phyloP scores from a whole-genome alignment of 495 filamentous ascomycete genomes.

The Penicillium coffeae region DNA sequence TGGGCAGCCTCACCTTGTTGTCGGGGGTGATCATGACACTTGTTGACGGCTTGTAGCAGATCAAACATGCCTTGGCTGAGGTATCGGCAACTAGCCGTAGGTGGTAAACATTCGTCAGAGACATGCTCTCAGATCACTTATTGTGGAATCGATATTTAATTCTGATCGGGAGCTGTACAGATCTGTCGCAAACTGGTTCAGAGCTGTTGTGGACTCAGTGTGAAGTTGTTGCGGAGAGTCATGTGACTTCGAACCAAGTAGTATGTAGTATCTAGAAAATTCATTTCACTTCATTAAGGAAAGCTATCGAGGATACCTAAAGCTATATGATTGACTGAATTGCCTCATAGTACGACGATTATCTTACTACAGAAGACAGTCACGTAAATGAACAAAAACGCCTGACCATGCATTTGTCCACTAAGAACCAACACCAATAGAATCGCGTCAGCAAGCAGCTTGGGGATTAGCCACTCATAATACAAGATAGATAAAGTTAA shows the following conservation, averaged over 20 bases:
- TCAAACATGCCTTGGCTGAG: slow-evolving; percentile 73
- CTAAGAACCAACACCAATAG: slow-evolving; percentile 12
- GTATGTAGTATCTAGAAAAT: neutral
- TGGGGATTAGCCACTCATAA: neutral
- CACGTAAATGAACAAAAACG: slow-evolving; percentile 14
- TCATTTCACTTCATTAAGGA: neutral
- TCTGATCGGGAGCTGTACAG: neutral
- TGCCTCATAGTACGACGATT: no score
- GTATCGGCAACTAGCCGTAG: slow-evolving; percentile 86
- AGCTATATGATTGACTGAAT: neutral
- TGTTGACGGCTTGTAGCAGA: slow-evolving; percentile 86
- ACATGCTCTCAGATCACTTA: slow-evolving; percentile 29
- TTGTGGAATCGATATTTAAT: neutral
- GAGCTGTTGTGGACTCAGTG: neutral
- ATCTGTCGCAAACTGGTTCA: no score
- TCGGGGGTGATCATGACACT: slow-evolving; percentile 87
- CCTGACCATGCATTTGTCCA: slow-evolving; percentile 30
- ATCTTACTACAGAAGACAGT: neutral
- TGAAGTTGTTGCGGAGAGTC: slow-evolving; percentile 6
- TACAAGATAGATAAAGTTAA: slow-evolving; percentile 9
- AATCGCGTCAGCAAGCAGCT: slow-evolving; percentile 8
- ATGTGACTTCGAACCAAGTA: slow-evolving; percentile 4
- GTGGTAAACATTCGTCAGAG: slow-evolving; percentile 78
- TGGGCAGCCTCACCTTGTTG: slow-evolving; percentile 62
- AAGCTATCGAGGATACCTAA: neutral